phyloP scores from a whole-genome alignment of 2,329 filamentous ascomycete species.

The Colletotrichum simmondsii region DNA sequence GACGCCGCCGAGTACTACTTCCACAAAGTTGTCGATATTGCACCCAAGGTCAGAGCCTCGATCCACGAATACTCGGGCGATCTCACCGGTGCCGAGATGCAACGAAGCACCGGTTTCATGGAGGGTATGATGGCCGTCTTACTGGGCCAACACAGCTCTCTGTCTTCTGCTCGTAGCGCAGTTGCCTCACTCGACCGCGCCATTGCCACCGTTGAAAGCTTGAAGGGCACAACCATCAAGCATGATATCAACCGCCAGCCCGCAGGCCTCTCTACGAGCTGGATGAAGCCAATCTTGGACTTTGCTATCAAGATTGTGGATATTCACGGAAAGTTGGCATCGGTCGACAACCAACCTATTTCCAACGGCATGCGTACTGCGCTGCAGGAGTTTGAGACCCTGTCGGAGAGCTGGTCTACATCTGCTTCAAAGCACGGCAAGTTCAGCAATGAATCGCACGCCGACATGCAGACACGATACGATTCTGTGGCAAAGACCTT shows the following conservation, averaged over 20 bases:
- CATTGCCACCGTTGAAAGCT: slow-evolving; percentile 34
- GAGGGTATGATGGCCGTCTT: slow-evolving; percentile 83
- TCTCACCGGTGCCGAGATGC: slow-evolving; percentile 82
- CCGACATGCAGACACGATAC: slow-evolving; percentile 40
- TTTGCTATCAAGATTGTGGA: slow-evolving; percentile 71
- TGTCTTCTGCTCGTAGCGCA: slow-evolving; percentile 53
- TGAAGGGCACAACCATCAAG: slow-evolving; percentile 33
- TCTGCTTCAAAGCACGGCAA: slow-evolving; percentile 62
- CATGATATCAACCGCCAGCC: slow-evolving; percentile 38
- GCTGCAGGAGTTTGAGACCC: slow-evolving; percentile 57
- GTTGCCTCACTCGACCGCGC: slow-evolving; percentile 42
- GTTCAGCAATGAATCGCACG: slow-evolving; percentile 61
- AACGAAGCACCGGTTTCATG: slow-evolving; percentile 83
- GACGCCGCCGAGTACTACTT: slow-evolving; percentile 76
- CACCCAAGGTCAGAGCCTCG: slow-evolving; percentile 74
- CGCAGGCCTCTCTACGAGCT: slow-evolving; percentile 51
- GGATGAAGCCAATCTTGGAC: slow-evolving; percentile 77
- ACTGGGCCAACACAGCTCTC: slow-evolving; percentile 66
- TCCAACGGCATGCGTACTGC: slow-evolving; percentile 60
- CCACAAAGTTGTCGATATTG: slow-evolving; percentile 81
- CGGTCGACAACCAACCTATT: slow-evolving; percentile 57
- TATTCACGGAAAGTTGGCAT: slow-evolving; percentile 75
- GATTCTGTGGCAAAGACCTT: background rate
- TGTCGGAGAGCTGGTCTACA: slow-evolving; percentile 53
- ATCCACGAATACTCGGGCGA: slow-evolving; percentile 84